phyloP scores from a whole-genome alignment of 768 basidiomycete genomes.

The Hydnum rufescens region DNA sequence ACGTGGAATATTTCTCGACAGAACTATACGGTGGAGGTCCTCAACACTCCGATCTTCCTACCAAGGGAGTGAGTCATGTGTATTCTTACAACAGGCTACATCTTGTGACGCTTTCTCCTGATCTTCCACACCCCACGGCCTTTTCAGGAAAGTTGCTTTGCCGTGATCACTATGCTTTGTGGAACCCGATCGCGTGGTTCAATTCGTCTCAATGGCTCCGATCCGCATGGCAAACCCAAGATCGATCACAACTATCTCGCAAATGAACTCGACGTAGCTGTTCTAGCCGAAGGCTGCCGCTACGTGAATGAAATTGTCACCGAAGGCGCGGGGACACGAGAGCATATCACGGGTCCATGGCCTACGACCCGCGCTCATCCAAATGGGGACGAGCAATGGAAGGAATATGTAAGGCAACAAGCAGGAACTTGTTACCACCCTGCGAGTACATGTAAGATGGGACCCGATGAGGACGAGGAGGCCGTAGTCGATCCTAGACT shows the following conservation, averaged over 20 bases:
- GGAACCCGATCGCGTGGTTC: conserved; percentile 4
- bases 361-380: not conserved
- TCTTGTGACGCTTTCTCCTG: not conserved
- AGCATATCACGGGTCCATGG: not conserved
- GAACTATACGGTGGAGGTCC: conserved; percentile 1
- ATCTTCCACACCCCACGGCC: too few species aligned
- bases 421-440: conserved; percentile 7
- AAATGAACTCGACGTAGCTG: not conserved
- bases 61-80: not conserved
- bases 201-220: conserved; percentile 5
- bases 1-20: not conserved
- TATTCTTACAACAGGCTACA: not conserved
- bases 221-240: conserved; percentile 5
- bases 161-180: conserved; percentile 2
- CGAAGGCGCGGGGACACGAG: not conserved
- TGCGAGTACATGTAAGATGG: conserved; percentile 7
- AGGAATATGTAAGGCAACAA: conserved; percentile 4
- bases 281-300: conserved; percentile 3
- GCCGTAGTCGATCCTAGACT: conserved; percentile 6
- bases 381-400: conserved; percentile 2
- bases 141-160: not conserved
- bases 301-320: conserved; percentile 4
- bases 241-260: conserved; percentile 9
- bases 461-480: not conserved
- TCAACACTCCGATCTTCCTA: not conserved